phyloP scores from a whole-genome alignment of 2,329 filamentous ascomycete genomes.

The Aspergillus ustus region DNA sequence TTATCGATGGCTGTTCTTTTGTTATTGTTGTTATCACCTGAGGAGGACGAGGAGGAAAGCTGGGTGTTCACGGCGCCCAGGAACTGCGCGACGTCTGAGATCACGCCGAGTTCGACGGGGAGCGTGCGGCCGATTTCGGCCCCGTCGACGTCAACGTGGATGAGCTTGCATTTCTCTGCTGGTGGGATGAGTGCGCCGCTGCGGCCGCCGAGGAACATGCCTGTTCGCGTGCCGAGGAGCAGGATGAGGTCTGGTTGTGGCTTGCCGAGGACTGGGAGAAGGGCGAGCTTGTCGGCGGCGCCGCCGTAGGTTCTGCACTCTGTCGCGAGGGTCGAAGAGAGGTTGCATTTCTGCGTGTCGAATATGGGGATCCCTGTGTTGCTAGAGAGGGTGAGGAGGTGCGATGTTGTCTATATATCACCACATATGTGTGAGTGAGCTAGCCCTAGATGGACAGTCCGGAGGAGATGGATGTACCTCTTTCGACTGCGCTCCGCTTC shows the following conservation, averaged over 20 bases:
- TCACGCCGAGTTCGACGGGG: slow-evolving; percentile 47
- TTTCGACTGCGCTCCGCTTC: slow-evolving; percentile 41
- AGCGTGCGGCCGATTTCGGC: slow-evolving; percentile 49
- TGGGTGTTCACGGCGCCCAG: slow-evolving; percentile 33
- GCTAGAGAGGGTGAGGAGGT: slow-evolving; percentile 40
- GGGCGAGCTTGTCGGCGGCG: slow-evolving; percentile 39
- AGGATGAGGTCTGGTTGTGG: slow-evolving; percentile 48
- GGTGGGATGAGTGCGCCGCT: slow-evolving; percentile 44
- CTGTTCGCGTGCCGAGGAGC: slow-evolving; percentile 48
- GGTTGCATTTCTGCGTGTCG: slow-evolving; percentile 36
- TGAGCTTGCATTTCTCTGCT: slow-evolving; percentile 38
- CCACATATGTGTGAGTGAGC: slow-evolving; percentile 17
- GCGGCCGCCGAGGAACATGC: slow-evolving; percentile 47
- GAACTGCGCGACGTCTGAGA: slow-evolving; percentile 45
- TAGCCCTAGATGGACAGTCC: not conserved
- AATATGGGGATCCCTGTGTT: slow-evolving; percentile 46
- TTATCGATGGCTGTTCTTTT: not conserved
- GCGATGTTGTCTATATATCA: slow-evolving; percentile 29
- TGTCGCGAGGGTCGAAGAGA: slow-evolving; percentile 23
- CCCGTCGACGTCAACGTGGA: slow-evolving; percentile 51
- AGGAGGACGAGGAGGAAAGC: slow-evolving; percentile 10
- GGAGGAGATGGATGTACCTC: not conserved
- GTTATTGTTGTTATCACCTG: not conserved
- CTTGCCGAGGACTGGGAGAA: slow-evolving; percentile 32
- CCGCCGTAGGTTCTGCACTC: slow-evolving; percentile 42